phyloP scores from a whole-genome alignment of 78 protist species.

The Planoprotostelium fungivorum region DNA sequence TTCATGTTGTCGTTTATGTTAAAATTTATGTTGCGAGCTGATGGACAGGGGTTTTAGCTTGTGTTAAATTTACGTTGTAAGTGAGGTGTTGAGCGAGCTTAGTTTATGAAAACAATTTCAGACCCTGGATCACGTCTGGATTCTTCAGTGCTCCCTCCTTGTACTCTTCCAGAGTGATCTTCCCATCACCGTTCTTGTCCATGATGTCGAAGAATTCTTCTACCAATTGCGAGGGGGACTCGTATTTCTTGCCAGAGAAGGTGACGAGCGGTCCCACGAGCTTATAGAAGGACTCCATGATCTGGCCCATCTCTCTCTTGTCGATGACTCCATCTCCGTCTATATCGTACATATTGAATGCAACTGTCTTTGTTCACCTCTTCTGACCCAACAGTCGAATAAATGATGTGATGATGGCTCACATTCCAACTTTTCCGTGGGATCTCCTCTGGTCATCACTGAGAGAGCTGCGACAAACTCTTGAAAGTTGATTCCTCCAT shows the following conservation, averaged over 20 bases:
- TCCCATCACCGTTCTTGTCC: conserved; percentile 66
- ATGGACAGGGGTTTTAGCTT: too few species aligned
- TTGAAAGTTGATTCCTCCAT: conserved; percentile 40
- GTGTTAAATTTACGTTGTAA: too few species aligned
- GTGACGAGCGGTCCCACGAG: conserved; percentile 69
- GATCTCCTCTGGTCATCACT: conserved; percentile 63
- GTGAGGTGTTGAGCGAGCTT: too few species aligned
- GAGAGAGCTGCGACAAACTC: conserved; percentile 63
- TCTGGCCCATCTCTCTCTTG: conserved; percentile 45
- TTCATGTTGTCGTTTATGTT: too few species aligned
- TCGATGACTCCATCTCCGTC: conserved; percentile 67
- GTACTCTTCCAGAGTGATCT: conserved; percentile 48
- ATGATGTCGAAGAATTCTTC: conserved; percentile 63
- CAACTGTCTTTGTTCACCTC: conserved; percentile 20
- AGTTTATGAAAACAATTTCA: conserved; percentile 24
- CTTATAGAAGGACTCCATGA: conserved; percentile 54
- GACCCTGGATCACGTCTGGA: conserved; percentile 69
- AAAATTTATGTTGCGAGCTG: too few species aligned
- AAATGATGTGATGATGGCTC: background rate
- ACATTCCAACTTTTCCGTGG: conserved; percentile 71
- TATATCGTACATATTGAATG: conserved; percentile 61
- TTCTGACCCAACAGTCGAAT: background rate
- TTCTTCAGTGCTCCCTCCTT: conserved; percentile 70
- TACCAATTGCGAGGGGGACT: conserved; percentile 46
- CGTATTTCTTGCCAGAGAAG: conserved; percentile 61